These are phyloP conservation scores for Talaromyces sp. DNA, from an alignment of 2,329 filamentous ascomycete species.

Conservation along the genomic window DNA sequence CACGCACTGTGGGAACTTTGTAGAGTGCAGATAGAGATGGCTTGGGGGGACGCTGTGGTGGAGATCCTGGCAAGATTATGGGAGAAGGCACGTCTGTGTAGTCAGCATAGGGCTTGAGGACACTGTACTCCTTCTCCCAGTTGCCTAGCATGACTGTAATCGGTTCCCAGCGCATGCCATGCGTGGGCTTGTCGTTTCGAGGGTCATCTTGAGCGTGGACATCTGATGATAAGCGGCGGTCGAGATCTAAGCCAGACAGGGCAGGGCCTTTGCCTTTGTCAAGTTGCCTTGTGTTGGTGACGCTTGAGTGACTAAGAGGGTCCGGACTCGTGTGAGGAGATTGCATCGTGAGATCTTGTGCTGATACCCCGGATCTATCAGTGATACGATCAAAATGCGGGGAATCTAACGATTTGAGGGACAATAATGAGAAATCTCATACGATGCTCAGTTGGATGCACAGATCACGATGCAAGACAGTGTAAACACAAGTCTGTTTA, in stretches of 20 bases:
- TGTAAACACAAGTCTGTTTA: neutral
- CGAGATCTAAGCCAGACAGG: conserved; percentile 7
- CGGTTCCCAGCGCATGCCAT: conserved; percentile 7
- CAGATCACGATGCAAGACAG: neutral
- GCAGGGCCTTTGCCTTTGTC: neutral
- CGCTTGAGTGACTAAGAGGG: neutral
- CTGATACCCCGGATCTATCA: neutral
- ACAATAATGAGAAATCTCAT: neutral
- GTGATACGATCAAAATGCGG: neutral
- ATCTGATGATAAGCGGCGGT: neutral
- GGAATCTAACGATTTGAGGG: neutral
- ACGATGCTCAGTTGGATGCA: neutral
- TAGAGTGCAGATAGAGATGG: conserved; percentile 10
- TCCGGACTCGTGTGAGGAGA: neutral
- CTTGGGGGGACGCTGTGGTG: conserved; percentile 4
- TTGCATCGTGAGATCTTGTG: neutral
- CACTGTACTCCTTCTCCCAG: neutral
- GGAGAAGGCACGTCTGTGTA: conserved; percentile 11
- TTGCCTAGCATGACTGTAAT: conserved; percentile 9
- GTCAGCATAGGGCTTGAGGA: conserved; percentile 9
- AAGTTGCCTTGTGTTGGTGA: neutral
- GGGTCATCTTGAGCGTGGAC: neutral
- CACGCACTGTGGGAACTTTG: conserved; percentile 1
- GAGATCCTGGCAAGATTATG: conserved; percentile 15
- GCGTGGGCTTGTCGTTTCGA: neutral